phyloP scores from a whole-genome alignment of 495 filamentous ascomycete species.

The Xylaria telfairii region DNA sequence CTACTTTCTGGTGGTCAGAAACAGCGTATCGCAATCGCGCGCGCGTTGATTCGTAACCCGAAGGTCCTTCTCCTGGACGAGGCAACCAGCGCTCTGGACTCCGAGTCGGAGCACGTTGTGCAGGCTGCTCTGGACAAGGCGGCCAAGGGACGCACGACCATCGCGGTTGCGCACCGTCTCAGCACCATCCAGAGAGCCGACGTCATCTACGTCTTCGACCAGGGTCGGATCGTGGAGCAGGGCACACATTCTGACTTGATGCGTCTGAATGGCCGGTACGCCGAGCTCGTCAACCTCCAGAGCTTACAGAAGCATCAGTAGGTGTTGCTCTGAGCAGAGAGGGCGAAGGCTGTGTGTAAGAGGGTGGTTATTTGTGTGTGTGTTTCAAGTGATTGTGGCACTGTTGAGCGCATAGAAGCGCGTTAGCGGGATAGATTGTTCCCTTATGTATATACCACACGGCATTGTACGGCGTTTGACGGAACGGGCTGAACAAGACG shows the following conservation, averaged over 20 bases:
- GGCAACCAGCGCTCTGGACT: constrained; percentile 82
- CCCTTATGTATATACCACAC: not conserved
- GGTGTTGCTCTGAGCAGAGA: not conserved
- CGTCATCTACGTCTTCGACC: constrained; percentile 83
- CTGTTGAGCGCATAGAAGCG: not conserved
- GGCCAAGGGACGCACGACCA: constrained; percentile 75
- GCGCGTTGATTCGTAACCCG: constrained; percentile 74
- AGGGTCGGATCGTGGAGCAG: constrained; percentile 73
- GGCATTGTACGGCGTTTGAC: constrained; percentile 24
- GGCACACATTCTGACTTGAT: constrained; percentile 75
- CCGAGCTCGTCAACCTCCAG: constrained; percentile 78
- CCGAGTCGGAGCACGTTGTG: constrained; percentile 81
- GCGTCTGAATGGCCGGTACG: constrained; percentile 71
- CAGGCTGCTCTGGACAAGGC: constrained; percentile 80
- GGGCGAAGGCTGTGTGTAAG: not conserved
- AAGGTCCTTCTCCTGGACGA: constrained; percentile 74
- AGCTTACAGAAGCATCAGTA: constrained; percentile 67
- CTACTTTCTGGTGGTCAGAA: constrained; percentile 85
- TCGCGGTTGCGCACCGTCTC: constrained; percentile 79
- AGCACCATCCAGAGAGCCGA: constrained; percentile 85
- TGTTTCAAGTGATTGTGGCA: constrained; percentile 10
- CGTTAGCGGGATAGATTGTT: constrained; percentile 2
- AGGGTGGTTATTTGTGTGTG: not conserved
- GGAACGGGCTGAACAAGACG: not conserved
- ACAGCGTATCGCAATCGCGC: constrained; percentile 78